These are phyloP conservation scores for Rachicladosporium sp. DNA, from an alignment of 2,329 filamentous ascomycete genomes.

Conservation along the genomic window DNA sequence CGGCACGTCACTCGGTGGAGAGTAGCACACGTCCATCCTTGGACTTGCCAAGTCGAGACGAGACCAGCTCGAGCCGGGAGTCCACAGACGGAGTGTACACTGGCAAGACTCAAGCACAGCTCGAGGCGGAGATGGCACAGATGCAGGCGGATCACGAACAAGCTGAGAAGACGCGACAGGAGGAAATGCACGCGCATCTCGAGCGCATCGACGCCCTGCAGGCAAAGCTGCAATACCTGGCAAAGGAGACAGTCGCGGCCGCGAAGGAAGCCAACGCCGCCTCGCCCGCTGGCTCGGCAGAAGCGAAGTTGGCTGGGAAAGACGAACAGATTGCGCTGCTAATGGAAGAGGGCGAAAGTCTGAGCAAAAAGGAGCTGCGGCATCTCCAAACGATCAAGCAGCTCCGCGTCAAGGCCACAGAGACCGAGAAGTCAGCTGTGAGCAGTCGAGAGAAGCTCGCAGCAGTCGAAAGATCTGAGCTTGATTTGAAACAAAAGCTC, in stretches of 20 bases:
- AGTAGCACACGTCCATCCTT: constrained; percentile 13
- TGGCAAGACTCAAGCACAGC: constrained; percentile 10
- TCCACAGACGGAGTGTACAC: constrained; percentile 15
- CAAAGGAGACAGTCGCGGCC: constrained; percentile 63
- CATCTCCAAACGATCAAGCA: constrained; percentile 75
- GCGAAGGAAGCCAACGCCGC: constrained; percentile 57
- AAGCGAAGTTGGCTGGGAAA: constrained; percentile 76
- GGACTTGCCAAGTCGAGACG: constrained; percentile 13
- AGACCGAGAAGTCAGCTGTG: constrained; percentile 39
- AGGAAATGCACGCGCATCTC: constrained; percentile 71
- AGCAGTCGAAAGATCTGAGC: constrained; percentile 53
- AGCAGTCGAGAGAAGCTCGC: constrained; percentile 47
- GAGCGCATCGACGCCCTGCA: constrained; percentile 89
- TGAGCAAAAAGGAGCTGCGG: constrained; percentile 77
- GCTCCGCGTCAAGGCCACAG: constrained; percentile 43
- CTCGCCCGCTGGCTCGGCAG: constrained; percentile 51
- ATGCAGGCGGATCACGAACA: constrained; percentile 39
- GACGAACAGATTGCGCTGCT: constrained; percentile 81
- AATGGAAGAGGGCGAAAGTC: constrained; percentile 82
- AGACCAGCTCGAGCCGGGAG: constrained; percentile 10
- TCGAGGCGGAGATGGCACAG: constrained; percentile 35
- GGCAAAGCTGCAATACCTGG: constrained; percentile 78
- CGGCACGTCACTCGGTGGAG: constrained; percentile 20
- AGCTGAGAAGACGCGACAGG: constrained; percentile 52
- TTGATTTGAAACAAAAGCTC: constrained; percentile 48